Evolutionary conservation across 768 basidiomycete genomes (phyloP), one percentile per base, ranked within the genome.

Genomic region (Tephrocybe sp.): DNA sequence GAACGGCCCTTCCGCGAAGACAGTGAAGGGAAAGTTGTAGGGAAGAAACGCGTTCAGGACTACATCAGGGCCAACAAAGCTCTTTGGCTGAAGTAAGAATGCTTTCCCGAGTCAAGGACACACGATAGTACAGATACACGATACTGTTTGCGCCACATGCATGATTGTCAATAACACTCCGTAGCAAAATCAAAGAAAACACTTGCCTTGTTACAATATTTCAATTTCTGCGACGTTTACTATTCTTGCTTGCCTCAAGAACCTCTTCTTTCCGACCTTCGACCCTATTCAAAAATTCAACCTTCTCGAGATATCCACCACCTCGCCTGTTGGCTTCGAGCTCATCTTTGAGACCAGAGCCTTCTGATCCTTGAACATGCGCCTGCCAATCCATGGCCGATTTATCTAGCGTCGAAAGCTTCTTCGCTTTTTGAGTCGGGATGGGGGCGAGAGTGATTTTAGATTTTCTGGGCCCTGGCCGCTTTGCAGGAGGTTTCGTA

Each of bases 331-430:
- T 85, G 3, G 80, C 79, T 42, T 86, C 80, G n/a, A 94, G 73
- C 53, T 89, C 86, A 56, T 90, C 84, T 52, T 80, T 76, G 8
- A 84, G 60, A 3, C 71, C 76, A 0, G 71, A 49, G 16, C 63
- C 59, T 21, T 65, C 58, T 43, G 76, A 66, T 0, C 74, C 53
- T 16, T 74, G 65, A 12, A 90, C 65, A 57, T 92, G 89, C 0
- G 79, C 66, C 23, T 76, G 75, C 91, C 91, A 94, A 61, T 94
- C 91, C 79, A 94, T 82, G 11, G 86, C 82, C 0, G 88, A 90
- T 64, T 92, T 93, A 54, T 91, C 89, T 12, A 94, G 73, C 21
- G 89, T 92, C 19, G 86, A 83, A 7, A 94, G 73, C 66, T 88
- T 92, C 63, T 86, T 89, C 1, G 82, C 71, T 59, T 84, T 89